Conservation (phyloP, 768 basidiomycete genomes). For the Amanita pseudoporphyria region DNA sequence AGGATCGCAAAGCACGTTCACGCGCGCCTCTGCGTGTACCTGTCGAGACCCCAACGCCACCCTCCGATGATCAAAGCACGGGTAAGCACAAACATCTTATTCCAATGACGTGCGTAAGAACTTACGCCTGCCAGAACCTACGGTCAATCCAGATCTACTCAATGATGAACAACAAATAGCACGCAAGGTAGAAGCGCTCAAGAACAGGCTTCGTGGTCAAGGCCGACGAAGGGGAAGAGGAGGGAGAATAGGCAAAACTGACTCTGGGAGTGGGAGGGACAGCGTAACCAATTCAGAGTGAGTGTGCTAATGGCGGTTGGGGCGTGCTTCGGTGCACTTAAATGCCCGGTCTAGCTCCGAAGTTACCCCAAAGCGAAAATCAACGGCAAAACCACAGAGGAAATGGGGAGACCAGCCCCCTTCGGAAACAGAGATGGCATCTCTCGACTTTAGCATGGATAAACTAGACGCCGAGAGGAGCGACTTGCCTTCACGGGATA, state of each 20-base stretch:
- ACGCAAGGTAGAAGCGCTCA: conserved; percentile 84
- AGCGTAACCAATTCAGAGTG: conserved; percentile 66
- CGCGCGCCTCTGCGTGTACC: conserved; percentile 30
- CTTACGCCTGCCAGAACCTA: conserved; percentile 34
- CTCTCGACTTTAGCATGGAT: conserved; percentile 78
- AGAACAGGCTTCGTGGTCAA: conserved; percentile 71
- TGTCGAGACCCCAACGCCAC: conserved; percentile 34
- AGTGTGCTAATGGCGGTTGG: conserved; percentile 16
- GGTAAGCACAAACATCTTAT: conserved; percentile 25
- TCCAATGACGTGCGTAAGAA: neutral
- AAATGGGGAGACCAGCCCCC: conserved; percentile 88
- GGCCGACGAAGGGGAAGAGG: conserved; percentile 52
- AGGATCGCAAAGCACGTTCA: conserved; percentile 70
- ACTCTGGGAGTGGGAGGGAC: conserved; percentile 43
- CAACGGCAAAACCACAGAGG: conserved; percentile 63
- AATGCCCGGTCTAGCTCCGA: conserved; percentile 39
- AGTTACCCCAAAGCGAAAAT: conserved; percentile 48
- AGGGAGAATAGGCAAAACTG: conserved; percentile 33
- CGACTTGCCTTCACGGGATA: conserved; percentile 32
- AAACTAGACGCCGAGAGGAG: conserved; percentile 28
- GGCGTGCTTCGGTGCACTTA: neutral
- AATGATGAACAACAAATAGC: conserved; percentile 88
- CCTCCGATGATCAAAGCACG: conserved; percentile 53
- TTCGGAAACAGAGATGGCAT: conserved; percentile 84
- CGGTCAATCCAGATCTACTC: conserved; percentile 31